phyloP scores from a whole-genome alignment of 2,329 filamentous ascomycete genomes.

The Diaporthe longicolla region DNA sequence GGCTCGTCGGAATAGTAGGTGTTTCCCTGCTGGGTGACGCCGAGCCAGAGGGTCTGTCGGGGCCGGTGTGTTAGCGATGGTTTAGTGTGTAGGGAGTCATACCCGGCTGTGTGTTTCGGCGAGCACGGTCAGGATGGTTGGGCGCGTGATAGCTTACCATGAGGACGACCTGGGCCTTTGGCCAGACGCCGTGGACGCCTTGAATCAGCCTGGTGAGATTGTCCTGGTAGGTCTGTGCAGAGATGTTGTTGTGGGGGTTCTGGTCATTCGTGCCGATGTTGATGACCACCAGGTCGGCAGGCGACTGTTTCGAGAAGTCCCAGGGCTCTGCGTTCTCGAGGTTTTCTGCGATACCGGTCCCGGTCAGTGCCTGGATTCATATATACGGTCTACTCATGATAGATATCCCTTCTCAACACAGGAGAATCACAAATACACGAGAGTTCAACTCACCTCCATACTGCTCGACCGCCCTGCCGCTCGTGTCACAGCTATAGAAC shows the following conservation, averaged over 20 bases:
- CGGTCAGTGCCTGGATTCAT: not conserved
- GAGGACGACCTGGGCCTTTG: slow-evolving; percentile 60
- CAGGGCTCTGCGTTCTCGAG: slow-evolving; percentile 58
- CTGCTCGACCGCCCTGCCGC: slow-evolving; percentile 59
- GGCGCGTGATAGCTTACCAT: slow-evolving; percentile 52
- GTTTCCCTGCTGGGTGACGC: slow-evolving; percentile 66
- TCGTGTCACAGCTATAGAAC: slow-evolving; percentile 70
- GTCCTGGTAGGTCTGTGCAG: slow-evolving; percentile 55
- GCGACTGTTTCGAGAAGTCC: slow-evolving; percentile 59
- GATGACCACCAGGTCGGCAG: slow-evolving; percentile 61
- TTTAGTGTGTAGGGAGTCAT: not conserved
- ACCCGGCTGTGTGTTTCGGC: too few relatives aligned
- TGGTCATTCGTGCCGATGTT: slow-evolving; percentile 63
- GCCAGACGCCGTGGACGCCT: slow-evolving; percentile 62
- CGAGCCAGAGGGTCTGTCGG: slow-evolving; percentile 65
- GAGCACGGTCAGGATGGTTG: too few relatives aligned
- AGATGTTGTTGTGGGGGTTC: slow-evolving; percentile 53
- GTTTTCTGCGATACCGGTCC: not conserved
- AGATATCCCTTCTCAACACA: not conserved
- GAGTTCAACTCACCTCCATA: slow-evolving; percentile 56
- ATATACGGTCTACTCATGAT: not conserved
- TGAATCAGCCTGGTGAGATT: slow-evolving; percentile 61
- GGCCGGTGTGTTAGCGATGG: slow-evolving; percentile 43
- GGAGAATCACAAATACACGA: not conserved
- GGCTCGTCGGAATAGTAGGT: slow-evolving; percentile 60